phyloP scores from a whole-genome alignment of 192 early-diverging fungal genomes.

The Coemansia sp. region DNA sequence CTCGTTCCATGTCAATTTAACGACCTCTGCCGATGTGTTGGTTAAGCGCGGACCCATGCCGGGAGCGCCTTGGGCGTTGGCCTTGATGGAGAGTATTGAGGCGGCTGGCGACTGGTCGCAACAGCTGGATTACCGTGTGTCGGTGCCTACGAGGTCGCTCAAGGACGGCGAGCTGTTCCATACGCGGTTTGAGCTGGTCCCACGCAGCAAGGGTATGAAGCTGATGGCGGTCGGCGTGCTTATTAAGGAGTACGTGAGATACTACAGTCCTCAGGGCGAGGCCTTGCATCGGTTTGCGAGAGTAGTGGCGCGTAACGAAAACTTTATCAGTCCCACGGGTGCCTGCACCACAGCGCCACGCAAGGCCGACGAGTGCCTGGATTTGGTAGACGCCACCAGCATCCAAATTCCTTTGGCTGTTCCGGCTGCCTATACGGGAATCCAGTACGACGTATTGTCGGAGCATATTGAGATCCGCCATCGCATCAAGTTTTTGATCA shows the following conservation, averaged over 20 bases:
- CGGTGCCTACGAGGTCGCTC: constrained; percentile 56
- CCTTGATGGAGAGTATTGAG: constrained; percentile 55
- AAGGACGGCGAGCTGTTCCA: constrained; percentile 57
- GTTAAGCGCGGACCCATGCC: constrained; percentile 55
- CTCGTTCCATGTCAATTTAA: constrained; percentile 55
- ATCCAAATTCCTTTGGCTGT: constrained; percentile 35
- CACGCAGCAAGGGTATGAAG: constrained; percentile 43
- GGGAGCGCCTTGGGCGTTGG: constrained; percentile 50
- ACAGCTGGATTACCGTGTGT: constrained; percentile 59
- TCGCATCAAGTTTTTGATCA: constrained; percentile 53
- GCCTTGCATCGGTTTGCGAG: constrained; percentile 27
- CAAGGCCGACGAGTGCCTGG: constrained; percentile 22
- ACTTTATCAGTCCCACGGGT: constrained; percentile 27
- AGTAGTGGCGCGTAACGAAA: constrained; percentile 46
- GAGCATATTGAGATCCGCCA: constrained; percentile 51
- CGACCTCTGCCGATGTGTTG: constrained; percentile 21
- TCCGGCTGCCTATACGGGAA: constrained; percentile 29
- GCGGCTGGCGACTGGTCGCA: constrained; percentile 45
- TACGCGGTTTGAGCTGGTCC: constrained; percentile 46
- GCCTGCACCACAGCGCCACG: constrained; percentile 17
- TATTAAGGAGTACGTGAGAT: constrained; percentile 60
- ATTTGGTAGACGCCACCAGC: constrained; percentile 35
- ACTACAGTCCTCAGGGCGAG: constrained; percentile 21
- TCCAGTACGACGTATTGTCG: constrained; percentile 45
- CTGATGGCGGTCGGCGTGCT: constrained; percentile 48